Evolutionary conservation across 1,284 basidiomycete genomes (phyloP).

Genomic region (Pisolithus thermaeus): DNA sequence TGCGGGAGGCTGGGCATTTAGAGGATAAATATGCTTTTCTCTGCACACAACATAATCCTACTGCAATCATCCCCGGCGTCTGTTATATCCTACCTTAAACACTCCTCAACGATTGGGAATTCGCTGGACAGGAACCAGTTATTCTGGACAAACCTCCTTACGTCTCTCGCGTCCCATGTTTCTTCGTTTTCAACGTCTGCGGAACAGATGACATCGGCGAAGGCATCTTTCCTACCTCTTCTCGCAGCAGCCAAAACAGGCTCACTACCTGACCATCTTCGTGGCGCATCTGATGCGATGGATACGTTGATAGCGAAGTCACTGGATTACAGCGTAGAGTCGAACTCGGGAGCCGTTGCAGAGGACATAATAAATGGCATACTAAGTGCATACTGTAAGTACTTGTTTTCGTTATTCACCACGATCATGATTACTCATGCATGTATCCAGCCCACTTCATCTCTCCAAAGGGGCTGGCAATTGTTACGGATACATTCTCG

Average conservation of each 20-base stretch:
- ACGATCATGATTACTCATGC: slow-evolving; percentile 1
- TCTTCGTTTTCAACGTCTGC: not conserved
- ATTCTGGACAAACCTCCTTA: slow-evolving; percentile 19
- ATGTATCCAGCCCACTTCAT: slow-evolving; percentile 15
- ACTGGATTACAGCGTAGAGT: slow-evolving; percentile 8
- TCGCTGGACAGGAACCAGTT: slow-evolving; percentile 10
- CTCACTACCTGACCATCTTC: slow-evolving; percentile 19
- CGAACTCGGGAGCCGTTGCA: not conserved
- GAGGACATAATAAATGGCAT: slow-evolving; percentile 7
- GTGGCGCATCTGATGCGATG: slow-evolving; percentile 16
- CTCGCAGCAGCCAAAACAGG: slow-evolving; percentile 10
- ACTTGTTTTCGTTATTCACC: not conserved
- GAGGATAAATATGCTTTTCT: slow-evolving; percentile 43
- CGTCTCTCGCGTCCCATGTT: slow-evolving; percentile 13
- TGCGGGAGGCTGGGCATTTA: slow-evolving; percentile 13
- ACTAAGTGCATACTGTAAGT: slow-evolving; percentile 16
- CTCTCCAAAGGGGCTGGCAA: slow-evolving; percentile 14
- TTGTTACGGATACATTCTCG: slow-evolving; percentile 14
- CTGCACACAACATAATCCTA: slow-evolving; percentile 34
- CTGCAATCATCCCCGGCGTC: slow-evolving; percentile 38
- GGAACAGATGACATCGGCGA: slow-evolving; percentile 2
- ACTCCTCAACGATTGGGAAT: slow-evolving; percentile 12
- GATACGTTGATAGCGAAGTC: slow-evolving; percentile 15
- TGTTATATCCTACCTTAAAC: slow-evolving; percentile 25
- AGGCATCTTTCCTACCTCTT: slow-evolving; percentile 7